These are phyloP conservation scores for Fusarium lyarnte DNA, from an alignment of 2,329 filamentous ascomycete genomes.

Conservation along the genomic window DNA sequence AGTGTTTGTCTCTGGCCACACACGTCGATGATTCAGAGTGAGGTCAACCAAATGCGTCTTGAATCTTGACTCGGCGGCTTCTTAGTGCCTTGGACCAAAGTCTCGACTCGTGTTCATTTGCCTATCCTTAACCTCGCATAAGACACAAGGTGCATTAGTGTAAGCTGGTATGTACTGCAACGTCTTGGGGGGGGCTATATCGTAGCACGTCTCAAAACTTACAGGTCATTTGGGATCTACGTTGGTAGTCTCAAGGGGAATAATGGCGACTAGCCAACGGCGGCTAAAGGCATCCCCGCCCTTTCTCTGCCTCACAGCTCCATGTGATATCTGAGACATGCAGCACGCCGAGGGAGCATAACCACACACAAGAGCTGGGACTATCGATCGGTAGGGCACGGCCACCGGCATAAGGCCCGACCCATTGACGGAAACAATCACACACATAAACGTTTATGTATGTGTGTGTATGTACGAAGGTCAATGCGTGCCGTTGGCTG, in stretches of 20 bases:
- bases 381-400: slow-evolving; percentile 25
- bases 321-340: slow-evolving; percentile 45
- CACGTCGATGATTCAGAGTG: slow-evolving; percentile 21
- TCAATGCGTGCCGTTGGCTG: slow-evolving; percentile 29
- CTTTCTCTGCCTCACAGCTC: slow-evolving; percentile 21
- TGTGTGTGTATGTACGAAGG: slow-evolving; percentile 1
- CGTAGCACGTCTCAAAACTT: slow-evolving; percentile 15
- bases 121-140: slow-evolving; percentile 20
- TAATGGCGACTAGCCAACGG: slow-evolving; percentile 22
- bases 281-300: slow-evolving; percentile 16
- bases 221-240: slow-evolving; percentile 34
- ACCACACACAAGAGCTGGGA: slow-evolving; percentile 11
- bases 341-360: slow-evolving; percentile 26
- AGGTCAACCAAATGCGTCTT: slow-evolving; percentile 6
- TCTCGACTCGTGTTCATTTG: slow-evolving; percentile 18
- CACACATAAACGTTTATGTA: slow-evolving; percentile 26
- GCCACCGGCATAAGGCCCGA: slow-evolving; percentile 23
- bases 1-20: slow-evolving; percentile 19
- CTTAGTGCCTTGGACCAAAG: background rate
- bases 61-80: slow-evolving; percentile 9
- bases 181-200: slow-evolving; percentile 4
- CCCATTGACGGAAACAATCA: slow-evolving; percentile 26
- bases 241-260: slow-evolving; percentile 26
- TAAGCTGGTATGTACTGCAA: slow-evolving; percentile 14
- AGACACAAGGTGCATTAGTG: slow-evolving; percentile 18